Evolutionary conservation across 495 filamentous ascomycete species (phyloP), one percentile per base, ranked within the genome.

Genomic region (Aspergillus indologenus): DNA sequence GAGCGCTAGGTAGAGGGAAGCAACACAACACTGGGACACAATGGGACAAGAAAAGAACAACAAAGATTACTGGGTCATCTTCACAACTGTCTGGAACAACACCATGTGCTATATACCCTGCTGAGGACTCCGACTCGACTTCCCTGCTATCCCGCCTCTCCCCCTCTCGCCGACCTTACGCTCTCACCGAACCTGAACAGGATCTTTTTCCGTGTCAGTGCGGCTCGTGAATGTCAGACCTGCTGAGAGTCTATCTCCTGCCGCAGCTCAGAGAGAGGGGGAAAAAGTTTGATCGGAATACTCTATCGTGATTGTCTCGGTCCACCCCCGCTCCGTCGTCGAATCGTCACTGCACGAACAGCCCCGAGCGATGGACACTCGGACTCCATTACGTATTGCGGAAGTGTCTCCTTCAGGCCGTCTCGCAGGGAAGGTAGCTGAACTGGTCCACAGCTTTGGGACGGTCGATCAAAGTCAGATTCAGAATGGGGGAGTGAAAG

Each of bases 261-360:
- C 34, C 34, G 12, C 34, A 14, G 12, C 2, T 15, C 5, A 4
- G n/a, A n/a, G n/a, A 9, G 26, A 29, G 26, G 12, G 5, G 12
- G 12, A 14, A 40, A 40, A 40, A 8, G 2, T 40, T 40, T 40
- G 34, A 40, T 40, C 34, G 34, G 6, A n/a, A 8, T 14, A 40
- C 12, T 40, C 34, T 14, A 40, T 40, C 34, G 34, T 40, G 34
- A 40, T 40, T 40, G 34, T 40, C 34, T 29, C 23, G 26, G 34
- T 43, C 14, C 53, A 45, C 19, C 40, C 19, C 20, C 20, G 53
- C 53, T 45, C 46, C 53, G 40, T 46, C 23, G 40, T 24, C 34
- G 17, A 23, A 45, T 26, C 40, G 23, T 45, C 53, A 56, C 53
- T 44, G 53, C 42, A 26, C 53, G 53, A 46, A 17, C 40, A 45